These are phyloP conservation scores for Quercus gilva DNA, from an alignment of 306 rosid species.

Conservation along the genomic window DNA sequence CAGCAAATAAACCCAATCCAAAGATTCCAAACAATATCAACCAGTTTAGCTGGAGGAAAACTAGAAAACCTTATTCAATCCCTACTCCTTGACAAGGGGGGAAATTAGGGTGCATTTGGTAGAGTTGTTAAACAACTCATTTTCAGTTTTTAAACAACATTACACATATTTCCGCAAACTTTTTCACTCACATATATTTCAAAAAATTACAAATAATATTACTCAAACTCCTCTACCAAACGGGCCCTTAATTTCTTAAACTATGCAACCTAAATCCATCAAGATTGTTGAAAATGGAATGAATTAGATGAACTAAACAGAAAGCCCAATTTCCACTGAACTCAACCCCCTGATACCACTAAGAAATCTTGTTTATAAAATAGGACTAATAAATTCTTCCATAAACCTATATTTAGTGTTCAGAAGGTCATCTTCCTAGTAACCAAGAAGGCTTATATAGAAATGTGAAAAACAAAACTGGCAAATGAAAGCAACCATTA, in stretches of 20 bases:
- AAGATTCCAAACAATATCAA: conserved; percentile 3
- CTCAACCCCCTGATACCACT: not conserved
- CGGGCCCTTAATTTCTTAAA: not conserved
- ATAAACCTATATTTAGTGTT: not conserved
- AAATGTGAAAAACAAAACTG: not conserved
- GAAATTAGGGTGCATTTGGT: too few species aligned
- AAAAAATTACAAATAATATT: too few species aligned
- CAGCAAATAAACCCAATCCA: not conserved
- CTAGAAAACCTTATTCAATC: conserved; percentile 21
- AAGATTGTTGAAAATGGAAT: not conserved
- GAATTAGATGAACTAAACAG: not conserved
- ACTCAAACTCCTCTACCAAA: too few species aligned
- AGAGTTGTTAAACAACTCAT: too few species aligned
- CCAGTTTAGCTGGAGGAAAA: conserved; percentile 3
- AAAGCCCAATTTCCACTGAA: not conserved
- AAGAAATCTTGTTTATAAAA: not conserved
- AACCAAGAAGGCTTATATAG: not conserved
- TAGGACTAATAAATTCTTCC: not conserved
- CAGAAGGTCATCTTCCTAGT: not conserved
- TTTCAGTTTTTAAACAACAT: too few species aligned
- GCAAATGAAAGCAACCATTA: not conserved
- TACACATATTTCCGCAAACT: too few species aligned
- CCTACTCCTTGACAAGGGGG: not conserved
- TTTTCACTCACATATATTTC: too few species aligned
- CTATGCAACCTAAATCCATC: not conserved